Evolutionary conservation across 768 basidiomycete species (phyloP).

Genomic region (Collybia mongolica): DNA sequence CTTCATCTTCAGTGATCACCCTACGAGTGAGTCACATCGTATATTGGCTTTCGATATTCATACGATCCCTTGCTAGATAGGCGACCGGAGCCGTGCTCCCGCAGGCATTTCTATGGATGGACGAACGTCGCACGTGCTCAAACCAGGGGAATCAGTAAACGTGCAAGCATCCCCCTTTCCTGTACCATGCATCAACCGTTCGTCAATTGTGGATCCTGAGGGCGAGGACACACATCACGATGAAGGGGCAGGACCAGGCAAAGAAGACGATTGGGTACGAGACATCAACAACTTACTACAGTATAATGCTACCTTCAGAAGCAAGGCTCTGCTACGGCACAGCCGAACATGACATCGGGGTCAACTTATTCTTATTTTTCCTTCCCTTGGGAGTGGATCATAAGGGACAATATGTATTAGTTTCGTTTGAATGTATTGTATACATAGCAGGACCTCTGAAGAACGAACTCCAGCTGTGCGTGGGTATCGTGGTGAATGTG

Average conservation of each 20-base stretch:
- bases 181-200: conserved; percentile 90
- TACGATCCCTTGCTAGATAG: conserved; percentile 53
- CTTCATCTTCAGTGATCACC: conserved; percentile 74
- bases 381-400: no score
- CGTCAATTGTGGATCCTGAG: conserved; percentile 62
- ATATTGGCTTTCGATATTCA: conserved; percentile 4
- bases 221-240: conserved; percentile 36
- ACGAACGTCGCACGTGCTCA: conserved; percentile 76
- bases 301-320: conserved; percentile 93
- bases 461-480: neutral
- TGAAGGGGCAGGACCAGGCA: conserved; percentile 74
- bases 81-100: conserved; percentile 79
- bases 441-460: no score
- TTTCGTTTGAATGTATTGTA: no score
- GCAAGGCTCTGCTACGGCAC: conserved; percentile 80
- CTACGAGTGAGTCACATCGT: conserved; percentile 52
- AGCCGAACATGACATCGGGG: conserved; percentile 50
- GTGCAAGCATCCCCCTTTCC: conserved; percentile 86
- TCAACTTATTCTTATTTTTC: no score
- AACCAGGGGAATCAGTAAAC: conserved; percentile 82
- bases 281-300: conserved; percentile 94
- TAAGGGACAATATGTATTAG: no score
- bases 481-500: neutral
- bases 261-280: conserved; percentile 94
- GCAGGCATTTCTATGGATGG: conserved; percentile 95